Percentiles rank a stretch among this genome's conserved stretches.
Evolutionary conservation across 768 basidiomycete species (phyloP).

Genomic region (Mrakia gelida): DNA sequence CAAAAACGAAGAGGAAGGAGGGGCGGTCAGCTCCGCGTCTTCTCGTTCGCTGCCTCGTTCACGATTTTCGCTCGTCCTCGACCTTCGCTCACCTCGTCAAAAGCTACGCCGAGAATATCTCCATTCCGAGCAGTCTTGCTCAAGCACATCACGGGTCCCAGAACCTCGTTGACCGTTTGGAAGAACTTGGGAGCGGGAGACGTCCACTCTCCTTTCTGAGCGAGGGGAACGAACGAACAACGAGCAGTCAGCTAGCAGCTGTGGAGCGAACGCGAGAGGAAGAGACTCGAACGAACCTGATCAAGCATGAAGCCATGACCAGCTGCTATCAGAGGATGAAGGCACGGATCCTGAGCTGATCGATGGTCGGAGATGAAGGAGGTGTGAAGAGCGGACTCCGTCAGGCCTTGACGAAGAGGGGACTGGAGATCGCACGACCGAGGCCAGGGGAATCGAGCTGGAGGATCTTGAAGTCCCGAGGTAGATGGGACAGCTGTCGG

Average conservation of each 20-base stretch:
- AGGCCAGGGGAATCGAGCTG: constrained; percentile 25
- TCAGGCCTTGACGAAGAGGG: constrained; percentile 34
- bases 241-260: too few species aligned
- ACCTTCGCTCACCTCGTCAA: constrained; percentile 11
- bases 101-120: constrained; percentile 26
- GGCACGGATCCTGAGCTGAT: constrained; percentile 23
- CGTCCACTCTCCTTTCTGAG: constrained; percentile 27
- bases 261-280: too few species aligned
- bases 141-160: constrained; percentile 19
- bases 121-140: constrained; percentile 26
- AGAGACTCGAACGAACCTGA: too few species aligned
- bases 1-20: background rate
- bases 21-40: background rate
- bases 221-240: background rate
- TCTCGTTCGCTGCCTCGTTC: background rate
- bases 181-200: constrained; percentile 18
- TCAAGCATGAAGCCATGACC: constrained; percentile 19
- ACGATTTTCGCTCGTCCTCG: background rate
- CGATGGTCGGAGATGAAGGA: constrained; percentile 24
- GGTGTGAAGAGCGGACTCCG: constrained; percentile 10
- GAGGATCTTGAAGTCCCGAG: background rate
- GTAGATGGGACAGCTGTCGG: background rate
- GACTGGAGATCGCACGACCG: constrained; percentile 38
- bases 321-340: constrained; percentile 17
- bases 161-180: background rate